Percentiles rank a stretch among this genome's conserved stretches.
Conservation (phyloP, 441 rosid genomes). For the Lagerstroemia fauriei region DNA sequence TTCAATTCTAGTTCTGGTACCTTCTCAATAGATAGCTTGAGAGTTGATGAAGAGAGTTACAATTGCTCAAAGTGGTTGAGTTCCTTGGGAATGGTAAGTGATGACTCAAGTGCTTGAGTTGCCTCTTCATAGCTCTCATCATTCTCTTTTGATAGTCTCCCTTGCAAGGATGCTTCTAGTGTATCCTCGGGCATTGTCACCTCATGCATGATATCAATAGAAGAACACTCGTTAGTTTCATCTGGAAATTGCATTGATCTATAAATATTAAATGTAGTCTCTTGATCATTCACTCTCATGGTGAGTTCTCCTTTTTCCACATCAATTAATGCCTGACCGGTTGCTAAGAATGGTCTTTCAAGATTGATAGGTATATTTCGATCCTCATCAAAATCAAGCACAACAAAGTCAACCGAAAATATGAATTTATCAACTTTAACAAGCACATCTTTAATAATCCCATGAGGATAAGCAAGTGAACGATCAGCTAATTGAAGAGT, state of each 20-base stretch:
- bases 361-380: not conserved
- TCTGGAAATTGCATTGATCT: not conserved
- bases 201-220: not conserved
- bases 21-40: not conserved
- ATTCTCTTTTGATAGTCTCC: not conserved
- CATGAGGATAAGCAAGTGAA: too few species aligned
- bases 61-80: not conserved
- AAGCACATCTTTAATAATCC: too few species aligned
- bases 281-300: conserved; percentile 3
- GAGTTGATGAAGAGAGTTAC: not conserved
- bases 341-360: not conserved
- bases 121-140: not conserved
- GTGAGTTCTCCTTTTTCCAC: not conserved
- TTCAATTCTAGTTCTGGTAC: not conserved
- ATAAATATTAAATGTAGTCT: not conserved
- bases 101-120: not conserved
- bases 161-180: not conserved
- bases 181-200: not conserved
- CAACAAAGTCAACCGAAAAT: too few species aligned
- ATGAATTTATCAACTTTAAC: too few species aligned
- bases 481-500: too few species aligned
- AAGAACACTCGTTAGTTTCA: not conserved
- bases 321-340: not conserved
- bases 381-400: not conserved
- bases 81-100: not conserved